phyloP scores from a whole-genome alignment of 495 filamentous ascomycete genomes.

The Penicillium tannophilum region DNA sequence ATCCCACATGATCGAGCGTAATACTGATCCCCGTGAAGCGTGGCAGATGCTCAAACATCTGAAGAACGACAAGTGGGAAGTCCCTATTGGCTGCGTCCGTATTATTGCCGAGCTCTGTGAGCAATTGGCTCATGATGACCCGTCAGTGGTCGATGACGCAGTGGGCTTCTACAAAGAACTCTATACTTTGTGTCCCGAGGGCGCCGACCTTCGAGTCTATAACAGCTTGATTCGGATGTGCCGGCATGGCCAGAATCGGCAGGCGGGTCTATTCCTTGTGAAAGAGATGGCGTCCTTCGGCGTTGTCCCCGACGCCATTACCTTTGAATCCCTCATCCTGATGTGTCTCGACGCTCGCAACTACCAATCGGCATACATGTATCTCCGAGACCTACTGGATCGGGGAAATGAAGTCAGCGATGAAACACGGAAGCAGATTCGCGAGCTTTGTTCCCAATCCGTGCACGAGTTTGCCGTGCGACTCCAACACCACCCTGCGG shows the following conservation, averaged over 20 bases:
- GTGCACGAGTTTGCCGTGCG: constrained; percentile 34
- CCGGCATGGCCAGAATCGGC: constrained; percentile 47
- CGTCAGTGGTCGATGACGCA: constrained; percentile 48
- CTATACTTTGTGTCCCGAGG: constrained; percentile 58
- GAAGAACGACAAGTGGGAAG: constrained; percentile 26
- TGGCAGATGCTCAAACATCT: constrained; percentile 58
- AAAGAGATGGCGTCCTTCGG: constrained; percentile 71
- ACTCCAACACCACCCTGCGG: constrained; percentile 31
- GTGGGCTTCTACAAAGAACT: constrained; percentile 72
- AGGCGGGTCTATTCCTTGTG: constrained; percentile 66
- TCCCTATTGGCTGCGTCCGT: constrained; percentile 38
- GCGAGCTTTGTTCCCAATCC: constrained; percentile 29
- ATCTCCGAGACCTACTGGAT: constrained; percentile 40
- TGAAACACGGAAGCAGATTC: constrained; percentile 31
- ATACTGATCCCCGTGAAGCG: constrained; percentile 39
- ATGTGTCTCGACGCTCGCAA: constrained; percentile 57
- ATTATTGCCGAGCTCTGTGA: constrained; percentile 38
- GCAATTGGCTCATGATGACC: constrained; percentile 28
- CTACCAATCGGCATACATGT: constrained; percentile 42
- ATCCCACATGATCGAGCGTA: constrained; percentile 37
- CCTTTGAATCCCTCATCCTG: constrained; percentile 70
- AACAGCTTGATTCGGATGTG: constrained; percentile 69
- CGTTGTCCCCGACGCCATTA: constrained; percentile 58
- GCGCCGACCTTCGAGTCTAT: constrained; percentile 64
- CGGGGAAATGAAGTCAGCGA: constrained; percentile 24